These are phyloP conservation scores for Cornus suecica DNA, from an alignment of 148 eudicot species.

Conservation along the genomic window DNA sequence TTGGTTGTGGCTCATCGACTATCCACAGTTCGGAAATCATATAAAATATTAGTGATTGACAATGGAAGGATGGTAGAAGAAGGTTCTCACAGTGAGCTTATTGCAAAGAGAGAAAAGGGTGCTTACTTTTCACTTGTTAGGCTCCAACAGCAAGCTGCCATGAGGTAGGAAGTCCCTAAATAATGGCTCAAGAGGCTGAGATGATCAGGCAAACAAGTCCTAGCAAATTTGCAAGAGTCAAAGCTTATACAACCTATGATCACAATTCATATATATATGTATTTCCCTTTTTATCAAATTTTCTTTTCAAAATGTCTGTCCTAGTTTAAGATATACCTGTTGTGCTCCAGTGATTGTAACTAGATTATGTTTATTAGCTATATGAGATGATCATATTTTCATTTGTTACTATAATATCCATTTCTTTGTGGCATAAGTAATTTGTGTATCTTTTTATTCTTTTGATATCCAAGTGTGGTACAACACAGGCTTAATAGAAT, in stretches of 20 bases:
- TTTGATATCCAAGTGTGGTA: too few species aligned
- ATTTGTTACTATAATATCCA: too few species aligned
- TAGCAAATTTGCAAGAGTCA: not conserved
- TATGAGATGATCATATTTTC: too few species aligned
- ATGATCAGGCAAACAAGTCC: not conserved
- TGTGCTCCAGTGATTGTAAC: too few species aligned
- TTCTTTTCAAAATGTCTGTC: not conserved
- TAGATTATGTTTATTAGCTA: too few species aligned
- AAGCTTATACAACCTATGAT: not conserved
- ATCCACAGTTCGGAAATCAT: slow-evolving; percentile 29
- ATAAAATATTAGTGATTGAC: slow-evolving; percentile 27
- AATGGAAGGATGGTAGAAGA: slow-evolving; percentile 33
- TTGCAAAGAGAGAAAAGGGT: slow-evolving; percentile 20
- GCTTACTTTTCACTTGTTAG: slow-evolving; percentile 20
- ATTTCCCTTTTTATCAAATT: too few species aligned
- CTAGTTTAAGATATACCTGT: not conserved
- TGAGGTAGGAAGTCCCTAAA: not conserved
- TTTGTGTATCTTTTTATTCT: too few species aligned
- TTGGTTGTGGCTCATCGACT: slow-evolving; percentile 42
- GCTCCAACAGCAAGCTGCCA: slow-evolving; percentile 4
- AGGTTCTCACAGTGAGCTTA: slow-evolving; percentile 32
- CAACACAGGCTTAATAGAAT: too few species aligned
- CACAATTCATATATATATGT: too few species aligned
- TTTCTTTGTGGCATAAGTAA: too few species aligned
- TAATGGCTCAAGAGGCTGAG: not conserved